Evolutionary conservation across 1,284 basidiomycete genomes (phyloP), one percentile per base, ranked within the genome.

Genomic region (Cryptococcus sp.): DNA sequence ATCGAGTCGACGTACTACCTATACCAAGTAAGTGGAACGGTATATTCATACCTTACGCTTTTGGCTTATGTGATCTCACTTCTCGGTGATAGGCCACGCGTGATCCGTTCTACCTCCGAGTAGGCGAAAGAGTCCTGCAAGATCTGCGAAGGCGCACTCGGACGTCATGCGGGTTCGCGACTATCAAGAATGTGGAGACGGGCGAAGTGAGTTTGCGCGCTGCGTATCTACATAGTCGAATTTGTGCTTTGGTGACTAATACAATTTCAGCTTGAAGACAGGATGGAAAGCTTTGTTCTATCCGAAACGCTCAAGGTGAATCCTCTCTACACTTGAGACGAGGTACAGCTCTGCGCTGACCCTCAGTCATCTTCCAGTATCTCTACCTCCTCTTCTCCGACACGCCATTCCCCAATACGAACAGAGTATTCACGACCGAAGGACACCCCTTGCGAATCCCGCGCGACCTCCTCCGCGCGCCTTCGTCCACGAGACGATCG

Each of bases 1-100:
- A 84, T 94, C 59, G 93, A 96, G 78, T 92, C 89, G 23, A 97
- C 91, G 3, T 94, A 93, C 85, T 95, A 94, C 78, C 81, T 97
- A 11, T 94, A 96, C 72, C 84, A 89, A 53, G 91, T 90, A 69
- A 65, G 85, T 79, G 19, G n/a, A 40, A 19, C 6, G 22, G 42
- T 13, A 7, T 15, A 5, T 13, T 45, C 8, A 19, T 7, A 23
- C 8, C 2, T 45, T n/a, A 3, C 2, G 22, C 20, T 11, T n/a
- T 2, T 52, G 31, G 3, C 39, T 17, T n/a, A 19, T 20, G 22
- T 5, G 8, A 13, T 20, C 17, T 42, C 50, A 49, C 6, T 40
- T 42, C 64, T 59, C 54, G 46, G 56, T 10, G n/a, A 17, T 65
- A 93, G 90, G 93, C 93, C 19, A 97, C 93, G 3, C 85, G 83